Conservation (phyloP, 2,329 filamentous ascomycete genomes). For the Colletotrichum lentis region DNA sequence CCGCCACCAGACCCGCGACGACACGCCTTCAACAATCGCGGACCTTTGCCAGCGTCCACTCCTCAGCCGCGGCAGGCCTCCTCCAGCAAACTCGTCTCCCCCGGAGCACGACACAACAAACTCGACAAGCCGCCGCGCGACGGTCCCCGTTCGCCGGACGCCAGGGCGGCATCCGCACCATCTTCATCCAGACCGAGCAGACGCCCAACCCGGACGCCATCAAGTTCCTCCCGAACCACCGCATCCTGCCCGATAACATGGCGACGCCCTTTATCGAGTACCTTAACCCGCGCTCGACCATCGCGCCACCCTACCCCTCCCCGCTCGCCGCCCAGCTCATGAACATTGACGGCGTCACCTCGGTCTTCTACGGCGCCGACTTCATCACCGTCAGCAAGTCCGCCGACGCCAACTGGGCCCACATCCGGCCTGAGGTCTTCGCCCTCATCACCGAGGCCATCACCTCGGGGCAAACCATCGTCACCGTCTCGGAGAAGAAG, state of each 20-base stretch:
- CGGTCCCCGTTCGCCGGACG: slow-evolving; percentile 40
- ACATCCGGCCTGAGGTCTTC: slow-evolving; percentile 95
- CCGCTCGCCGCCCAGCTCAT: slow-evolving; percentile 89
- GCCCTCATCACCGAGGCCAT: slow-evolving; percentile 93
- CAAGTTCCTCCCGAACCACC: slow-evolving; percentile 94
- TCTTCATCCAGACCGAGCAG: slow-evolving; percentile 97
- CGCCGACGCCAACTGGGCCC: slow-evolving; percentile 87
- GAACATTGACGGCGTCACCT: slow-evolving; percentile 92
- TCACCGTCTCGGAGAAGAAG: slow-evolving; percentile 73
- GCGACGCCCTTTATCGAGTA: slow-evolving; percentile 88
- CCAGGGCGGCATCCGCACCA: slow-evolving; percentile 67
- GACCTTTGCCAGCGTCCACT: slow-evolving; percentile 30
- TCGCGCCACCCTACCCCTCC: slow-evolving; percentile 88
- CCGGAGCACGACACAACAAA: slow-evolving; percentile 12
- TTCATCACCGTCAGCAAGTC: slow-evolving; percentile 98
- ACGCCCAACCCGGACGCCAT: slow-evolving; percentile 96
- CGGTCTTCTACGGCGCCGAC: slow-evolving; percentile 92
- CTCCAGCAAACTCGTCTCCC: slow-evolving; percentile 26
- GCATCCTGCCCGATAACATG: slow-evolving; percentile 78
- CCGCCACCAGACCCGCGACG: slow-evolving; percentile 19
- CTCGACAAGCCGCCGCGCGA: slow-evolving; percentile 18
- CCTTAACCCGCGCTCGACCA: slow-evolving; percentile 84
- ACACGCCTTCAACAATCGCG: slow-evolving; percentile 21
- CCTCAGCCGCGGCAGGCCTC: slow-evolving; percentile 30
- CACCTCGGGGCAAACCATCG: slow-evolving; percentile 81